Base-by-base conservation (phyloP, 1,284 basidiomycete genomes). In the Thecaphora thlaspeos region DNA sequence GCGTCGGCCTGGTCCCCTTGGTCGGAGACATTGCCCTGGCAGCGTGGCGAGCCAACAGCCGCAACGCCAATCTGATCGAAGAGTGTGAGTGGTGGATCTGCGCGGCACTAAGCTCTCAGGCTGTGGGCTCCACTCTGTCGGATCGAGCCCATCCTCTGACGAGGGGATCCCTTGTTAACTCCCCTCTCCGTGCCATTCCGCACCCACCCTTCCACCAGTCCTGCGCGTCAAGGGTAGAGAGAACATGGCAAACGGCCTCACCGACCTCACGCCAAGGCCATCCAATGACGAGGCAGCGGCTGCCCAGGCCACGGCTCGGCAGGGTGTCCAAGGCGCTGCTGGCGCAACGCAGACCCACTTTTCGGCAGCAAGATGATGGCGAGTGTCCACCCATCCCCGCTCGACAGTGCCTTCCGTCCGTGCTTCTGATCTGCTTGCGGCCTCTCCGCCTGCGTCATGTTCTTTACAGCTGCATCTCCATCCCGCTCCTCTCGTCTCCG, bases 1-100 rank as follows among this genome's bases (percentile, higher is more conserved):
- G 81, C 0, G 81, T 90, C 7, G 89, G 91, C 26, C 67, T 92
- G 46, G 79, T 95, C 4, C 92, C 91, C 0, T 40, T 90, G 37
- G 82, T 85, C 0, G 92, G 91, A 2, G 90, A 93, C 76, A 76
- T 95, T 44, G 75, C 86, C 4, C 78, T 91, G 30, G 73, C 90
- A 14, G 32, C 32, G 7, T 34, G 32, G 83, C 92, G 91, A 77
- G 85, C 90, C n/a, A 96, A 95, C 79, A 89, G 86, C 40, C 83
- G 92, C 61, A 95, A 95, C 73, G 91, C 89, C 2, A 75, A 67
- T 37, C 49, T 78, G 43, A 50, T 76, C 9, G 74, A 76, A 43
- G 65, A 75, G 28, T 57, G 55, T 56, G 41, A 41, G 55, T 56
- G n/a, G n/a, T n/a, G n/a, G n/a, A n/a, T 14, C 12, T 4, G 11